These are phyloP conservation scores for Rhizophora mangle DNA, from an alignment of 345 rosid species.

Conservation along the genomic window DNA sequence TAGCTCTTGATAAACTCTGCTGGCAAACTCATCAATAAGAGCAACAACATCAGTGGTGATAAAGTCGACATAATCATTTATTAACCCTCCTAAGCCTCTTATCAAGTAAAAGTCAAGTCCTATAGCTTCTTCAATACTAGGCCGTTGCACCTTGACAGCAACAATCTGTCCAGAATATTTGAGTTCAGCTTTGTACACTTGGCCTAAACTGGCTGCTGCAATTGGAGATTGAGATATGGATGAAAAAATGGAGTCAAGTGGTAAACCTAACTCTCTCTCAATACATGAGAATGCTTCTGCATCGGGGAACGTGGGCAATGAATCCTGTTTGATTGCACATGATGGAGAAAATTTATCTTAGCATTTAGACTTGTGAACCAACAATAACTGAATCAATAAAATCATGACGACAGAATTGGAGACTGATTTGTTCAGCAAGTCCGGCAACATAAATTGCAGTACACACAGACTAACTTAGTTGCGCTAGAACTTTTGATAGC, in stretches of 20 bases:
- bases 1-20: constrained; percentile 91
- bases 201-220: constrained; percentile 97
- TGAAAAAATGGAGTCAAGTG: constrained; percentile 70
- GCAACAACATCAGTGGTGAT: constrained; percentile 80
- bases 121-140: constrained; percentile 81
- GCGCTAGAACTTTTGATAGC: too few species aligned
- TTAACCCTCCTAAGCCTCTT: constrained; percentile 69
- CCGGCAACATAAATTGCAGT: too few species aligned
- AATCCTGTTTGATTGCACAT: constrained; percentile 54
- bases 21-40: constrained; percentile 85
- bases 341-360: too few species aligned
- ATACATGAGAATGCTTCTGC: constrained; percentile 85
- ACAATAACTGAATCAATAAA: too few species aligned
- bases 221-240: constrained; percentile 76
- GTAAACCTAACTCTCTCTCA: constrained; percentile 71
- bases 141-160: constrained; percentile 96
- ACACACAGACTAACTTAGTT: too few species aligned
- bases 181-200: constrained; percentile 92
- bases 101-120: constrained; percentile 88
- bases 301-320: constrained; percentile 95
- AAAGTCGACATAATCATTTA: constrained; percentile 72
- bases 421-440: too few species aligned
- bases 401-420: too few species aligned
- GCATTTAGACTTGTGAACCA: too few species aligned
- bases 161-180: constrained; percentile 69